Conservation (phyloP, 176 grass and related monocot genomes). For the Elaeis guineensis region DNA sequence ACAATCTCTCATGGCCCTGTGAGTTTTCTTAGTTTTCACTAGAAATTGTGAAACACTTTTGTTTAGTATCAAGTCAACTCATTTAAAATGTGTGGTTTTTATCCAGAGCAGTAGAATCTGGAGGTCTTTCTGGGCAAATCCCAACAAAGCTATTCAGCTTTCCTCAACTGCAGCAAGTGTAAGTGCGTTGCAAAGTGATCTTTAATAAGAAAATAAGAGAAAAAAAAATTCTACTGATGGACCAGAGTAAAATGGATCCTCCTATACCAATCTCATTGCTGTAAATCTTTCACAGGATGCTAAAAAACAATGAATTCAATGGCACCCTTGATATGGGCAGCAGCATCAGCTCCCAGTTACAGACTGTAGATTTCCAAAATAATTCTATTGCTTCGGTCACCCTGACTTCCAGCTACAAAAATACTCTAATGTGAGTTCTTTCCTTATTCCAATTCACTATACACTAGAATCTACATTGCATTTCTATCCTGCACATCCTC, state of each 20-base stretch:
- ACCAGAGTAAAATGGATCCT: too few species aligned
- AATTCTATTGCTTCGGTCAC: slow-evolving; percentile 36
- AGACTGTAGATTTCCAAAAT: slow-evolving; percentile 51
- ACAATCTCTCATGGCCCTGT: slow-evolving; percentile 37
- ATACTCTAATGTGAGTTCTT: slow-evolving; percentile 34
- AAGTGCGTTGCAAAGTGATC: slow-evolving; percentile 23
- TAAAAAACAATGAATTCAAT: slow-evolving; percentile 48
- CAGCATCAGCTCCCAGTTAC: slow-evolving; percentile 35
- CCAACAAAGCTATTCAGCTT: slow-evolving; percentile 53
- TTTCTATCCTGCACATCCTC: too few species aligned
- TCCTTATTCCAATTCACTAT: background rate
- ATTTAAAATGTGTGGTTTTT: slow-evolving; percentile 1
- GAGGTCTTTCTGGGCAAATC: slow-evolving; percentile 49
- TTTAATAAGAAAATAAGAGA: too few species aligned
- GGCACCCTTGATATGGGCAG: slow-evolving; percentile 49
- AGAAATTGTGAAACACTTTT: too few species aligned
- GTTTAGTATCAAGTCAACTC: too few species aligned
- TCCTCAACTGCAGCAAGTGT: slow-evolving; percentile 79
- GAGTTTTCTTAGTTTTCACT: slow-evolving; percentile 20
- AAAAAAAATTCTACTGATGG: too few species aligned
- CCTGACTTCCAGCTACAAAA: slow-evolving; percentile 33
- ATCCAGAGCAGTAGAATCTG: slow-evolving; percentile 74
- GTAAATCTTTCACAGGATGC: slow-evolving; percentile 21
- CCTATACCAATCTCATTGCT: too few species aligned
- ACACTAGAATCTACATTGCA: too few species aligned